Conservation (phyloP, 2,329 filamentous ascomycete genomes). For the Purpureocillium takamizusanense region DNA sequence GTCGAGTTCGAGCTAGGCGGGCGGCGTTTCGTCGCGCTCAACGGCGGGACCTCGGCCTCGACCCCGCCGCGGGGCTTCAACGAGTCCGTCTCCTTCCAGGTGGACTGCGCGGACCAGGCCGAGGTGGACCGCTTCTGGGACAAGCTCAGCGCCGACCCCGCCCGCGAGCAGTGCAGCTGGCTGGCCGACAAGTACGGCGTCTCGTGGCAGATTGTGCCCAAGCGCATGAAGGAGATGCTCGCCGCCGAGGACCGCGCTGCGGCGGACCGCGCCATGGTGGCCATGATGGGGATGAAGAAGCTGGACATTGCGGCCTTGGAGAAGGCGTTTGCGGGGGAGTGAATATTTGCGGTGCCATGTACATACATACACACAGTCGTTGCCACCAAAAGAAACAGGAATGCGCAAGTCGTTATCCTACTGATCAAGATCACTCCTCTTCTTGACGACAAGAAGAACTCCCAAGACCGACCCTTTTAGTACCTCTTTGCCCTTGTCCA, state of each 20-base stretch:
- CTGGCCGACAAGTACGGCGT: slow-evolving; percentile 35
- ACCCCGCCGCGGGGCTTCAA: slow-evolving; percentile 17
- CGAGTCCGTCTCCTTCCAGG: slow-evolving; percentile 31
- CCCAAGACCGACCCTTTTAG: slow-evolving; percentile 10
- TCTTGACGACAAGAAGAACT: no score
- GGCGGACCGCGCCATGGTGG: slow-evolving; percentile 17
- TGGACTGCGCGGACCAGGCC: slow-evolving; percentile 33
- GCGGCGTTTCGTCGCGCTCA: slow-evolving; percentile 29
- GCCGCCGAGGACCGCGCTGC: slow-evolving; percentile 22
- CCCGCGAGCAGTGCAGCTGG: slow-evolving; percentile 33
- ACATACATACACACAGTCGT: no score
- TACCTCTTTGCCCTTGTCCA: slow-evolving; percentile 22
- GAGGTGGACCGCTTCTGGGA: slow-evolving; percentile 40
- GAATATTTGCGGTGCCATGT: no score
- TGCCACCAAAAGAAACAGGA: no score
- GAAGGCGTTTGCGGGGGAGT: slow-evolving; percentile 14
- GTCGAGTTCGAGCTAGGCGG: slow-evolving; percentile 30
- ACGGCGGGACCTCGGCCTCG: slow-evolving; percentile 32
- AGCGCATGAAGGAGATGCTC: slow-evolving; percentile 23
- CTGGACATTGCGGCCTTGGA: slow-evolving; percentile 28
- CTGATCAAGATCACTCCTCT: no score
- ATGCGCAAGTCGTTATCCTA: no score
- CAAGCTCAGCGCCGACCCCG: slow-evolving; percentile 28
- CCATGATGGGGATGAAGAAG: slow-evolving; percentile 35
- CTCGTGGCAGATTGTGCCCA: slow-evolving; percentile 37